Evolutionary conservation across 257 asterid species (phyloP), one percentile per base, ranked within the genome.

Genomic region (Gentiana dahurica): DNA sequence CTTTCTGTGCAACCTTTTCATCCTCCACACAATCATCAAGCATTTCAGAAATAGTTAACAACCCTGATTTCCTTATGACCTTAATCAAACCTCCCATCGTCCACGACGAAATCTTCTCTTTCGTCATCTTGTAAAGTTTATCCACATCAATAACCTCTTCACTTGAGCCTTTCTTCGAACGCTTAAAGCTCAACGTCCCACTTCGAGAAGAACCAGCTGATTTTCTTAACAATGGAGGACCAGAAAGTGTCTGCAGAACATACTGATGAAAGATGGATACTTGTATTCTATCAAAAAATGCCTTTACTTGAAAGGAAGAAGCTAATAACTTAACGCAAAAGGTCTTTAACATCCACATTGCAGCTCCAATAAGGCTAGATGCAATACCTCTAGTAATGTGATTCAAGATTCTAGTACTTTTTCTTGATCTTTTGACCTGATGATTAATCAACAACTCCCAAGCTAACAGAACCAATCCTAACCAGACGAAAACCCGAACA

Each of bases 231-330:
- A 59, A 45, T 9, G 93, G 76, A 47, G 58, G 57, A 61, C 87
- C 83, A 0, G 89, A 82, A 3, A 87, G 74, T 0, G 80, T 72
- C 70, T 75, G 79, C 37, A 87, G 96, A 12, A 87, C 76, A 24
- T 82, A 84, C 75, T 87, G 89, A 75, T 87, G 93, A 54, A 80
- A 87, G 10, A 87, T 72, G 3, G 96, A 75, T 39, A 82, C 96
- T 60, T 80, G 96, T 62, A 87, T 87, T 47, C 84, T 77, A 34
- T 82, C 96, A 24, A 84, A 87, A 79, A 56, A 87, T 12, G 95
- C 70, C 13, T 77, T 70, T 7, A 82, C 95, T 37, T 87, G 95
- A 65, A 73, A 87, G 39, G 71, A 51, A 0, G 96, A 72, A 61
- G 96, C 96, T 10, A 80, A 73, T 4, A 80, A 7, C 66, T 87